Conservation (phyloP, 2,329 filamentous ascomycete species). For the Ceratocystis papillata region DNA sequence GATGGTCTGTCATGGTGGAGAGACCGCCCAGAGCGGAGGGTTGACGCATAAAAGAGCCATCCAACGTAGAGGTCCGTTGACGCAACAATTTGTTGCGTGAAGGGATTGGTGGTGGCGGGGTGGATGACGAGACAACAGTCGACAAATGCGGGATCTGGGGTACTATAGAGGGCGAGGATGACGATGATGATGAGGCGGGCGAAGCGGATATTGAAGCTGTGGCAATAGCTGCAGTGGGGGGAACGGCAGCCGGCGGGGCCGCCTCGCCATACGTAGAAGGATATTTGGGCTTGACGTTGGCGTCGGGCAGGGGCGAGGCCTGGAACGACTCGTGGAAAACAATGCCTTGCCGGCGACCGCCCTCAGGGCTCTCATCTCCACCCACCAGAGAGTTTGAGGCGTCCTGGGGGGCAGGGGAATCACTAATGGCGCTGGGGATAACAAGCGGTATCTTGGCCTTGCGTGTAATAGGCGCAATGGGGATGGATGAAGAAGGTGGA, state of each 20-base stretch:
- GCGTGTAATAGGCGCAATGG: neutral
- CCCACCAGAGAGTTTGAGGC: constrained; percentile 25
- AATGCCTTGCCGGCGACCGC: constrained; percentile 45
- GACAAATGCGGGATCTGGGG: neutral
- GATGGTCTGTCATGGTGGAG: constrained; percentile 38
- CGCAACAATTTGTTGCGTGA: constrained; percentile 30
- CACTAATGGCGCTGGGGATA: neutral
- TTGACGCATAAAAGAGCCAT: constrained; percentile 39
- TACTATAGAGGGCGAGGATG: constrained; percentile 8
- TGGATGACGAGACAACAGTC: neutral
- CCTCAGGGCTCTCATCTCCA: constrained; percentile 28
- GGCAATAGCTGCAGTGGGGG: constrained; percentile 11
- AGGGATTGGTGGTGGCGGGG: constrained; percentile 22
- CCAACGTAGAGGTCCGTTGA: constrained; percentile 49
- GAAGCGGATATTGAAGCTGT: constrained; percentile 14
- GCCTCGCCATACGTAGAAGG: constrained; percentile 32
- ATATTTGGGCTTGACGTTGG: neutral
- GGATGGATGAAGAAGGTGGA: neutral
- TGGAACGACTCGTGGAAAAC: constrained; percentile 49
- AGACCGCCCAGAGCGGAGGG: constrained; percentile 33
- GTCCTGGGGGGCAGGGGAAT: neutral
- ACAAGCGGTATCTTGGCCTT: constrained; percentile 9
- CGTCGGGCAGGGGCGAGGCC: constrained; percentile 39
- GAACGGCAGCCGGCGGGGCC: constrained; percentile 11
- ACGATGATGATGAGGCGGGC: neutral